phyloP scores from a whole-genome alignment of 2,329 filamentous ascomycete species.

The Pestalotiopsis sp. region DNA sequence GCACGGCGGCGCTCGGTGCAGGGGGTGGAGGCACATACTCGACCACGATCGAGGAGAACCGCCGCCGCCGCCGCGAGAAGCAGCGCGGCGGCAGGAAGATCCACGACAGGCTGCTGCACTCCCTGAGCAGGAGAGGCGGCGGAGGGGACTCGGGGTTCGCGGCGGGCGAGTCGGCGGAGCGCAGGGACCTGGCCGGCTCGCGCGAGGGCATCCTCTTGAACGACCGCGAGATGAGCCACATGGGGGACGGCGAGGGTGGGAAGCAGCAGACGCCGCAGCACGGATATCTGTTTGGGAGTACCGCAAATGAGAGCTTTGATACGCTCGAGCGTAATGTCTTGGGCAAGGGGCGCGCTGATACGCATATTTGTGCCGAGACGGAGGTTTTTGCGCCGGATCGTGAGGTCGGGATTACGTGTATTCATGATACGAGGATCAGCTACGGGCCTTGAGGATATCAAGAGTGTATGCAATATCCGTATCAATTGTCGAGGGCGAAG shows the following conservation, averaged over 20 bases:
- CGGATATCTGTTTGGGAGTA: background rate
- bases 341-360: slow-evolving; percentile 1
- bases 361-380: background rate
- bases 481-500: too few species aligned
- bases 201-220: background rate
- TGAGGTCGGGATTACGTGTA: slow-evolving; percentile 3
- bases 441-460: background rate
- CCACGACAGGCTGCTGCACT: background rate
- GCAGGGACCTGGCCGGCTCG: background rate
- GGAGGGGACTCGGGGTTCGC: background rate
- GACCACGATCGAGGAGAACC: slow-evolving; percentile 7
- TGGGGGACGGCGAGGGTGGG: background rate
- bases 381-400: slow-evolving; percentile 8
- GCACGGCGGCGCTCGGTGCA: too few species aligned
- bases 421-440: slow-evolving; percentile 2
- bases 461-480: too few species aligned
- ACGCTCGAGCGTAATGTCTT: slow-evolving; percentile 6
- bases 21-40: background rate
- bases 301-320: background rate
- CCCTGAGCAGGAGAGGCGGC: too few species aligned
- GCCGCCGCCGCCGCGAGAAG: background rate
- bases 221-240: background rate
- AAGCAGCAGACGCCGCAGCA: background rate
- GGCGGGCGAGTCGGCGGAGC: background rate
- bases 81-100: background rate